Percentiles rank a stretch among this genome's conserved stretches.
These are phyloP conservation scores for Aspergillus jensenii DNA, from an alignment of 2,329 filamentous ascomycete species.

Conservation along the genomic window DNA sequence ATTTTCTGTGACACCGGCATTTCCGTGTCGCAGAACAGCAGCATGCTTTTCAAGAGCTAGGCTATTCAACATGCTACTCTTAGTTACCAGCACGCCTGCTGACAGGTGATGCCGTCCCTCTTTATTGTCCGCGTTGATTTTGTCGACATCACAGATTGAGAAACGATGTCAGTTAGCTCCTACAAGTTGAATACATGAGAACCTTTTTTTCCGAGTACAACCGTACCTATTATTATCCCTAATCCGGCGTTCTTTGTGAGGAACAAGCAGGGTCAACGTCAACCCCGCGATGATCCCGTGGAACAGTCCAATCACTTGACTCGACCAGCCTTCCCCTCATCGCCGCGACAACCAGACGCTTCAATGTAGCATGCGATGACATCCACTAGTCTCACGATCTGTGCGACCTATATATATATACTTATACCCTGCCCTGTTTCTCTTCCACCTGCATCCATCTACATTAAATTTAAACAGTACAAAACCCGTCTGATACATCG, in stretches of 20 bases:
- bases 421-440: not conserved
- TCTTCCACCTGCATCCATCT: not conserved
- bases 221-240: too few species aligned
- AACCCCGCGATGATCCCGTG: slow-evolving; percentile 19
- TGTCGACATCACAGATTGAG: slow-evolving; percentile 4
- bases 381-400: not conserved
- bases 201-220: not conserved
- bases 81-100: not conserved
- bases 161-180: slow-evolving; percentile 1
- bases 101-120: not conserved
- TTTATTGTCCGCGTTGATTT: slow-evolving; percentile 6
- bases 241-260: not conserved
- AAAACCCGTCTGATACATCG: not conserved
- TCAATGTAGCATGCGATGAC: not conserved
- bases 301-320: slow-evolving; percentile 19
- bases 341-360: slow-evolving; percentile 8
- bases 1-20: not conserved
- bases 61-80: slow-evolving; percentile 14
- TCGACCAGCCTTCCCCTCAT: slow-evolving; percentile 8
- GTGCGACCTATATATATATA: not conserved
- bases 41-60: slow-evolving; percentile 6
- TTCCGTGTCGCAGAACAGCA: not conserved
- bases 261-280: not conserved
- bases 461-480: not conserved
- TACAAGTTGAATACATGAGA: not conserved